These are phyloP conservation scores for Pseudognaphalium luteoalbum DNA, from an alignment of 129 eudicot genomes.

Conservation along the genomic window DNA sequence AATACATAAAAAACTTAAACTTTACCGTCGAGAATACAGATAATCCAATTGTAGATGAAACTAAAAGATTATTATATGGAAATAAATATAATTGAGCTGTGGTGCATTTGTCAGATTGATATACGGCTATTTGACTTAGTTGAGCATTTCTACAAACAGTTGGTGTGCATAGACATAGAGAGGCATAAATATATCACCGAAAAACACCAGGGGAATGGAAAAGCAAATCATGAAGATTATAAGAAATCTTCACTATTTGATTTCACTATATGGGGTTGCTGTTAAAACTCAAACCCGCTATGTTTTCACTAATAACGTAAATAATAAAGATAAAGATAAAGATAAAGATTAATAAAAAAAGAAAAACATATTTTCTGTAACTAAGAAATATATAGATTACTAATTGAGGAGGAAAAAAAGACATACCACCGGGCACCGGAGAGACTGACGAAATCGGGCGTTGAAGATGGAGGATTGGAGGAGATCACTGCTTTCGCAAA, in stretches of 20 bases:
- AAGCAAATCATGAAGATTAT: neutral
- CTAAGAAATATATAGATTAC: neutral
- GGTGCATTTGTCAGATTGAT: neutral
- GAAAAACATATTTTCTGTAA: neutral
- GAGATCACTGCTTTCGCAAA: neutral
- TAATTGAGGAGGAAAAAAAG: neutral
- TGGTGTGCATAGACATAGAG: conserved; percentile 23
- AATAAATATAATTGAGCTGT: conserved; percentile 8
- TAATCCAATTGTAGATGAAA: neutral
- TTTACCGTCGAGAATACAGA: neutral
- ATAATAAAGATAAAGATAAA: no score
- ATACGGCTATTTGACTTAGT: conserved; percentile 6
- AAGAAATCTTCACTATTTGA: neutral
- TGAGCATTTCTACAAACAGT: conserved; percentile 38
- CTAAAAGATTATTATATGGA: no score
- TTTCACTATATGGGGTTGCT: conserved; percentile 15
- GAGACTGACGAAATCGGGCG: conserved; percentile 1
- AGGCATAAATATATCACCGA: neutral
- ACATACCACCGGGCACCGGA: conserved; percentile 30
- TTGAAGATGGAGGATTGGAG: neutral
- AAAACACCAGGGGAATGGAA: neutral
- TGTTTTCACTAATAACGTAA: neutral
- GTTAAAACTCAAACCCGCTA: no score
- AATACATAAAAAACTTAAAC: no score
- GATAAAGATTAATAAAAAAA: no score